phyloP scores from a whole-genome alignment of 2,329 filamentous ascomycete species.

The Leptoxyphium fumago region DNA sequence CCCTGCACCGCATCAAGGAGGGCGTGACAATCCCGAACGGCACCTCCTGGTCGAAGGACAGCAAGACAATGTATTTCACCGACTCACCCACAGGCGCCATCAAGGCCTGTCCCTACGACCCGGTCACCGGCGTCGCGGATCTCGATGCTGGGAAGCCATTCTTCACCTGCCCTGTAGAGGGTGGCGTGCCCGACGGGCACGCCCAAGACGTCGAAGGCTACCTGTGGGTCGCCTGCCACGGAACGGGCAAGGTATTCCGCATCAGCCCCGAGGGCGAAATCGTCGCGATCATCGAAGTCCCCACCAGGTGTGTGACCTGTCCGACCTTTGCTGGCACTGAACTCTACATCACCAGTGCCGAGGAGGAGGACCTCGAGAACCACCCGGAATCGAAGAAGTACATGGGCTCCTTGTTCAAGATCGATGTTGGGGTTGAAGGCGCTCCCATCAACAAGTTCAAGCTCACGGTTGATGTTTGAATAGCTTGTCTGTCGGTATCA shows the following conservation, averaged over 20 bases:
- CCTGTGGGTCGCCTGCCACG: constrained; percentile 80
- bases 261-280: constrained; percentile 56
- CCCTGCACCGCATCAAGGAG: constrained; percentile 44
- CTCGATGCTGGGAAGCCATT: constrained; percentile 56
- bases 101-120: constrained; percentile 59
- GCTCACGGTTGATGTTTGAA: constrained; percentile 14
- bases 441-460: constrained; percentile 50
- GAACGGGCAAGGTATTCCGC: constrained; percentile 58
- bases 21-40: constrained; percentile 70
- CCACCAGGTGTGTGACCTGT: constrained; percentile 69
- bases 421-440: constrained; percentile 61
- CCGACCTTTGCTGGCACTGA: constrained; percentile 60
- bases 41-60: constrained; percentile 62
- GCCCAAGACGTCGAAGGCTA: constrained; percentile 71
- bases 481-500: no score
- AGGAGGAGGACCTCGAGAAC: constrained; percentile 49
- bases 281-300: constrained; percentile 59
- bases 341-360: constrained; percentile 68
- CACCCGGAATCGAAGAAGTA: constrained; percentile 47
- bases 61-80: constrained; percentile 66
- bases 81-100: constrained; percentile 60
- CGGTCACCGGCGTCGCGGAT: constrained; percentile 46
- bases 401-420: constrained; percentile 58
- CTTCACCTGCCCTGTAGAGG: constrained; percentile 52
- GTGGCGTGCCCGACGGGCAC: constrained; percentile 64